Evolutionary conservation across 2,329 filamentous ascomycete species (phyloP).

Genomic region (Aspergillus sp.): DNA sequence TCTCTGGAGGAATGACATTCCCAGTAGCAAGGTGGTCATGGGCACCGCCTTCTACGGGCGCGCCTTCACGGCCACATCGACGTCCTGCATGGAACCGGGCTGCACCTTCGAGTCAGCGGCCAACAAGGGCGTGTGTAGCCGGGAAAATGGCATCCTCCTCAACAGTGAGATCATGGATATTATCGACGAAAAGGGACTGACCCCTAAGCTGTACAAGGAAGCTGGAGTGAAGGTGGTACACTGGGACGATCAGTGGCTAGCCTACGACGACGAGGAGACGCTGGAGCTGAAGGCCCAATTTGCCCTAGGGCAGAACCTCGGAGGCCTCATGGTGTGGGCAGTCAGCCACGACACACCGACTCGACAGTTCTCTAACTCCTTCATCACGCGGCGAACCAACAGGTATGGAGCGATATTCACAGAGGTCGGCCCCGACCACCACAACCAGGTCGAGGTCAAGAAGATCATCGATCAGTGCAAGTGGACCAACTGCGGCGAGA

Average conservation of each 20-base stretch:
- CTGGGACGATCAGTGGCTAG: conserved; percentile 24
- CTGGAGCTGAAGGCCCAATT: conserved; percentile 35
- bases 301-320: conserved; percentile 32
- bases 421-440: neutral
- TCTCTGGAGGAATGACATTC: conserved; percentile 13
- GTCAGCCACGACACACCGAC: conserved; percentile 1
- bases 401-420: neutral
- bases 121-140: conserved; percentile 20
- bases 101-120: conserved; percentile 18
- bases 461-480: neutral
- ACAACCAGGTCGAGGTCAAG: neutral
- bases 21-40: conserved; percentile 8
- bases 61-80: conserved; percentile 2
- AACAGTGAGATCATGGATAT: conserved; percentile 26
- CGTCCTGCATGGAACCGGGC: conserved; percentile 7
- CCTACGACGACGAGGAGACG: conserved; percentile 39
- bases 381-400: neutral
- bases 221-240: conserved; percentile 18
- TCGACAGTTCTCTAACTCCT: no score
- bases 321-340: conserved; percentile 24
- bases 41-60: conserved; percentile 14
- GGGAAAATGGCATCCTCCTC: conserved; percentile 20
- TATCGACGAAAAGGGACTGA: conserved; percentile 16
- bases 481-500: neutral
- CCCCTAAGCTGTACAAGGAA: conserved; percentile 16